A percentile compares a stretch with the other conserved stretches of the same genome.
These are phyloP conservation scores for Apiospora malaysiana DNA, from an alignment of 2,329 filamentous ascomycete genomes.

Conservation along the genomic window DNA sequence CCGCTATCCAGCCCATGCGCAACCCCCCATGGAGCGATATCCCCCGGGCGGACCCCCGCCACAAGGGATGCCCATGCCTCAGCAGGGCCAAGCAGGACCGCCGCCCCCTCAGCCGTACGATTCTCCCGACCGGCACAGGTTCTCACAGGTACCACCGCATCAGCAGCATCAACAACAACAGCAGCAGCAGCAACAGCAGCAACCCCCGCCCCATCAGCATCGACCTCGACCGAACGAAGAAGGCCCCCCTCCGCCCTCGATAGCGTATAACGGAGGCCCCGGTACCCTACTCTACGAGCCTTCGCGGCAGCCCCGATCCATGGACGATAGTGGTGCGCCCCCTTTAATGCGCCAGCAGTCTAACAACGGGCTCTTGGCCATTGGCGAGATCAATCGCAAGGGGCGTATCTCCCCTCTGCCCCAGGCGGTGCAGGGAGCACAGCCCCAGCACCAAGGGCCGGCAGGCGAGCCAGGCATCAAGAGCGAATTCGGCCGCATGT, in stretches of 20 bases:
- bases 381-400: slow-evolving; percentile 81
- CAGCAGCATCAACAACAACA: slow-evolving; percentile 43
- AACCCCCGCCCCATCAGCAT: slow-evolving; percentile 36
- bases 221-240: slow-evolving; percentile 54
- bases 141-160: slow-evolving; percentile 44
- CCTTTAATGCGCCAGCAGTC: slow-evolving; percentile 60
- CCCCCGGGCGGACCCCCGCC: slow-evolving; percentile 42
- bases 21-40: slow-evolving; percentile 47
- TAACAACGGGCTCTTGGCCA: slow-evolving; percentile 74
- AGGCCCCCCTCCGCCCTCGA: slow-evolving; percentile 54
- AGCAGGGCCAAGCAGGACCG: slow-evolving; percentile 30
- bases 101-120: slow-evolving; percentile 48
- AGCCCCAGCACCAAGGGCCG: slow-evolving; percentile 79
- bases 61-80: slow-evolving; percentile 38
- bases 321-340: slow-evolving; percentile 51
- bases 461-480: slow-evolving; percentile 88
- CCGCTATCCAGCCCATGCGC: slow-evolving; percentile 44
- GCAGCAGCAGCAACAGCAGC: slow-evolving; percentile 40
- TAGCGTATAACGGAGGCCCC: slow-evolving; percentile 54
- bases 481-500: slow-evolving; percentile 93
- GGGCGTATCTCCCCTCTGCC: slow-evolving; percentile 87
- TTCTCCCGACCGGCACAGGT: slow-evolving; percentile 56
- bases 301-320: slow-evolving; percentile 44
- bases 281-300: slow-evolving; percentile 50
- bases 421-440: slow-evolving; percentile 91